These are phyloP conservation scores for Candida pini DNA, from an alignment of 805 yeast genomes.

Conservation along the genomic window DNA sequence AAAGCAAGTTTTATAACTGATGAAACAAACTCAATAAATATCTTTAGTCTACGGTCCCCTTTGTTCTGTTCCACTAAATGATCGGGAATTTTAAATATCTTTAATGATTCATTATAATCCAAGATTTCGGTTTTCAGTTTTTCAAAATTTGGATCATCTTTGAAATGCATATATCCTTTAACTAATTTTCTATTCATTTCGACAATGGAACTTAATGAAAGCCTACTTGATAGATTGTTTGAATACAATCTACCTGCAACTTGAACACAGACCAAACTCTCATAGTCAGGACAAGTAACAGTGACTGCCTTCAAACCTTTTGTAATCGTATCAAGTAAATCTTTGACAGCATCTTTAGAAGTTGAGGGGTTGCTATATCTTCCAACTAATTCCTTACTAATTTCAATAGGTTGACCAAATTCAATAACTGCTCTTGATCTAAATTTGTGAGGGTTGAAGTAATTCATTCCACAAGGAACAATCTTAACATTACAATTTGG, in stretches of 20 bases:
- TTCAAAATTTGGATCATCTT: conserved; percentile 63
- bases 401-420: conserved; percentile 82
- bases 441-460: conserved; percentile 92
- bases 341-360: conserved; percentile 67
- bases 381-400: conserved; percentile 54
- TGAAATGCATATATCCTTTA: conserved; percentile 70
- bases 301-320: conserved; percentile 79
- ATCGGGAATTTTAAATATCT: conserved; percentile 47
- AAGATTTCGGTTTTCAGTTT: conserved; percentile 58
- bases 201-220: conserved; percentile 78
- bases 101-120: conserved; percentile 58
- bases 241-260: conserved; percentile 88
- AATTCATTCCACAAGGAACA: conserved; percentile 97
- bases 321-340: conserved; percentile 63
- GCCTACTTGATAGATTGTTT: conserved; percentile 59
- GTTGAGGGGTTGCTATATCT: conserved; percentile 56
- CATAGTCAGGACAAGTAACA: conserved; percentile 83
- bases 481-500: conserved; percentile 75
- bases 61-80: conserved; percentile 49
- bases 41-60: conserved; percentile 18
- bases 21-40: conserved; percentile 20
- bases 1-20: conserved; percentile 42
- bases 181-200: conserved; percentile 89
- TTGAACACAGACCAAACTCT: conserved; percentile 82
- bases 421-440: conserved; percentile 94